Percentiles rank a stretch among this genome's conserved stretches.
Evolutionary conservation across 352 stramenopile species (phyloP).

Genomic region (Globisporangium orthogonon): DNA sequence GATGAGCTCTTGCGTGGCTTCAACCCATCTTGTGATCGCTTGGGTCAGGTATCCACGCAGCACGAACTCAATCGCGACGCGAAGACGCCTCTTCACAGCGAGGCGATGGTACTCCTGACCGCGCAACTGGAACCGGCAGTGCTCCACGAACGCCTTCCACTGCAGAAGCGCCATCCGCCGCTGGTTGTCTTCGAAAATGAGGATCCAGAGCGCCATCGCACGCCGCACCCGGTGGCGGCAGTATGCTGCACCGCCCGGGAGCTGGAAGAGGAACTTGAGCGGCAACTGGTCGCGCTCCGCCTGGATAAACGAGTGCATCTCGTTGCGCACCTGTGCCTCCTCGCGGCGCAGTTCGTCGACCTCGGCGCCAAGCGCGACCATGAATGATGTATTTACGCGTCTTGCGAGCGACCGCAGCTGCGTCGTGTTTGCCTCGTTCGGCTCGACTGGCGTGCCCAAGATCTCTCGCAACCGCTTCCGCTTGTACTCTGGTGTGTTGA

Average conservation of each 20-base stretch:
- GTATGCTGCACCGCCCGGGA: slow-evolving; percentile 66
- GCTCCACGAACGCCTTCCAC: slow-evolving; percentile 78
- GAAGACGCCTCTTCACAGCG: slow-evolving; percentile 47
- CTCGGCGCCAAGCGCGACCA: slow-evolving; percentile 36
- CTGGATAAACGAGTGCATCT: slow-evolving; percentile 50
- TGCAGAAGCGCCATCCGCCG: slow-evolving; percentile 62
- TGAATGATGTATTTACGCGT: slow-evolving; percentile 40
- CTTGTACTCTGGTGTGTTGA: slow-evolving; percentile 52
- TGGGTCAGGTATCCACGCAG: slow-evolving; percentile 58
- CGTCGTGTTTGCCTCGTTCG: slow-evolving; percentile 31
- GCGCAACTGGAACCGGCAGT: slow-evolving; percentile 42
- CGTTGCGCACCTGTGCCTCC: slow-evolving; percentile 29
- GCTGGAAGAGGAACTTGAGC: slow-evolving; percentile 76
- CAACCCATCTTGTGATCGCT: slow-evolving; percentile 48
- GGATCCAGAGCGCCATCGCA: slow-evolving; percentile 63
- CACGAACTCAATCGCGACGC: slow-evolving; percentile 63
- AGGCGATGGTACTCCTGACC: slow-evolving; percentile 57
- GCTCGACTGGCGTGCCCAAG: slow-evolving; percentile 46
- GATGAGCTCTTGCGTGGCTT: slow-evolving; percentile 43
- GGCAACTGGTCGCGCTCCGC: slow-evolving; percentile 52
- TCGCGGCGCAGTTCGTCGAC: slow-evolving; percentile 30
- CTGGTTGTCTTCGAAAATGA: slow-evolving; percentile 73
- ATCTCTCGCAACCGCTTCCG: slow-evolving; percentile 57
- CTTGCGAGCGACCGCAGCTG: slow-evolving; percentile 35
- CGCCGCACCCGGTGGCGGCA: slow-evolving; percentile 66